Base-by-base conservation (phyloP, 2,329 filamentous ascomycete species). In the Didymella keratinophila region DNA sequence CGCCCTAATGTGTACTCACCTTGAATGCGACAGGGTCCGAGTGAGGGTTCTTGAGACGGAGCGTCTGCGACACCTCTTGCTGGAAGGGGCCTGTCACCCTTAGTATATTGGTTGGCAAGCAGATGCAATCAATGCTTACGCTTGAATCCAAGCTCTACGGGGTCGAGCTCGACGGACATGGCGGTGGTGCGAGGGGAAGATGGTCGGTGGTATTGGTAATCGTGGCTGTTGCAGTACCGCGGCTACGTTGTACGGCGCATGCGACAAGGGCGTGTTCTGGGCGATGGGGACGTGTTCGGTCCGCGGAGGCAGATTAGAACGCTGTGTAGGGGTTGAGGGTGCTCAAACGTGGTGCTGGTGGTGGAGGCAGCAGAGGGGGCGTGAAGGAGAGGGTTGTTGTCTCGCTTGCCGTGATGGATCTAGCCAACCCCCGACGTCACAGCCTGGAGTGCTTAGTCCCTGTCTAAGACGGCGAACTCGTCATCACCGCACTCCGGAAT, bases 161-260 rank as follows among this genome's bases (percentile, higher is more conserved):
- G 95, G 72, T 95, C 89, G 76, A 99, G 91, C 73, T 97, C 91
- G 82, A 99, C 90, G 71, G 94, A 96, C 95, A 98, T 98, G 81
- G 73, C 85, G 80, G 51, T 42, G 51, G 51, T 55, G 58, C 55
- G 60, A 27, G 56, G 41, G 48, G 50, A 69, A 52, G 55, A 62
- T 53, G 60, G 58, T 63, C 58, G 63, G 41, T 39, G 59, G 61
- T 36, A 53, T 74, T 76, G 66, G 72, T 74, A 74, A 74, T 74
- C 71, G 47, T 58, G 60, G 49, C 56, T 54, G 45, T 46, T 46
- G 25, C 30, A 51, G 32, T 23, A 53, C 36, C 56, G 50, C 50
- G 50, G 56, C 25, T 46, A 58, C 20, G 50, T 34, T 23, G 56
- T 58, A 34, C 46, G 58, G 48, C 48, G 25, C 48, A 51, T 52